Base-by-base conservation (phyloP, 1,284 basidiomycete species). In the Schizophyllum commune region DNA sequence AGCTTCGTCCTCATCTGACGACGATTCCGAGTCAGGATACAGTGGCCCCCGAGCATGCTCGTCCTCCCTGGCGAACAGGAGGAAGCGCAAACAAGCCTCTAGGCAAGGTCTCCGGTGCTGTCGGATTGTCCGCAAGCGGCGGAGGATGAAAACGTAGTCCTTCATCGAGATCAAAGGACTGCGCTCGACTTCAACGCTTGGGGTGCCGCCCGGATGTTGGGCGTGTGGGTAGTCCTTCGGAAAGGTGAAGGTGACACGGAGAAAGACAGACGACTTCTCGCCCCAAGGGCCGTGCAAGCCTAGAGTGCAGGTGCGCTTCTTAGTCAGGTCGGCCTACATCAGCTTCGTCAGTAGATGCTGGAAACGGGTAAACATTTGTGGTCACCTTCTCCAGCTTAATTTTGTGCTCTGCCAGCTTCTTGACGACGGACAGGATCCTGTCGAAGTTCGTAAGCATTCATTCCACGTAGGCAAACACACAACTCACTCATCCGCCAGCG, bases 261-360 rank as follows among this genome's bases (percentile, higher is more conserved):
- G 86, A 75, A 92, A 94, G 4, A 90, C 87, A 20, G 82, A 87
- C 4, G 83, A 88, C 15, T 77, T 84, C 61, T 89, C 89, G 9
- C 92, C 93, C 94, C 94, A 96, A 1, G 94, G 94, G 0, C 93
- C 93, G 68, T 94, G 88, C 56, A 97, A 77, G 7, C 92, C 91
- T 59, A 97, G 81, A 1, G 92, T 95, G 66, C 92, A 92, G 17
- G 85, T 90, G 32, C 93, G 83, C 68, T 86, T 87, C 69, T 89
- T 92, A 4, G 81, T 81, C 53, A 95, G 75, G 63, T 95, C 93
- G 60, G 91, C 85, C 90, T 94, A 68, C n/a, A 54, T 58, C 54
- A 60, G 56, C 62, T 39, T 56, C 32, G 58, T 32, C 4, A 59
- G 21, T 11, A 55, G 22, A n/a, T n/a, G n/a, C n/a, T 33, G 39